These are phyloP conservation scores for Sutorius australiensis DNA, from an alignment of 768 basidiomycete genomes.

Conservation along the genomic window DNA sequence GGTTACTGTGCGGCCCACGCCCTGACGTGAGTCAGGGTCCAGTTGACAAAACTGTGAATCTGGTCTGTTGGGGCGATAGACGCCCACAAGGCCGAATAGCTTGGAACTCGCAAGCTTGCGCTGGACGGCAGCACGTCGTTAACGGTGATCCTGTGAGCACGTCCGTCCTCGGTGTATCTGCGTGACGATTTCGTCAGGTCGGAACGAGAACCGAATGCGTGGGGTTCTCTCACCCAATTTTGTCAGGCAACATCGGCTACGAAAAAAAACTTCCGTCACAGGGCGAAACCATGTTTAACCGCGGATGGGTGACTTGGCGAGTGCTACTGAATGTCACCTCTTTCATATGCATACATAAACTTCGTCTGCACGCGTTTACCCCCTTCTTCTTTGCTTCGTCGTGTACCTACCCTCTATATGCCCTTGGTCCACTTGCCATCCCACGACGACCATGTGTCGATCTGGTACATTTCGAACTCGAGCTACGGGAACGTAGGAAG, in stretches of 20 bases:
- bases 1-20: slow-evolving; percentile 9
- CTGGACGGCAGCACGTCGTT: background rate
- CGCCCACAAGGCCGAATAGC: background rate
- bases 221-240: slow-evolving; percentile 14
- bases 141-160: background rate
- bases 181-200: background rate
- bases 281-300: slow-evolving; percentile 7
- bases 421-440: slow-evolving; percentile 66
- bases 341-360: slow-evolving; percentile 21
- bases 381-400: slow-evolving; percentile 3
- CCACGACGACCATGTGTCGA: slow-evolving; percentile 61
- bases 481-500: slow-evolving; percentile 55
- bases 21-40: slow-evolving; percentile 13
- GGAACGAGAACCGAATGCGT: background rate
- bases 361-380: slow-evolving; percentile 5
- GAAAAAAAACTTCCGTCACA: slow-evolving; percentile 20
- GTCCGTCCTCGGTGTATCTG: background rate
- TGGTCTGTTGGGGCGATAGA: background rate
- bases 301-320: slow-evolving; percentile 1
- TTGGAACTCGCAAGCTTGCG: background rate
- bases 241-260: slow-evolving; percentile 24
- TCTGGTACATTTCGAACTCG: slow-evolving; percentile 71
- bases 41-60: background rate
- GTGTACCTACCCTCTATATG: slow-evolving; percentile 47
- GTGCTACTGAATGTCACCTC: background rate